A percentile compares a stretch with the other conserved stretches of the same genome.
Conservation (phyloP, 345 rosid genomes). For the Eucalyptus cloeziana region DNA sequence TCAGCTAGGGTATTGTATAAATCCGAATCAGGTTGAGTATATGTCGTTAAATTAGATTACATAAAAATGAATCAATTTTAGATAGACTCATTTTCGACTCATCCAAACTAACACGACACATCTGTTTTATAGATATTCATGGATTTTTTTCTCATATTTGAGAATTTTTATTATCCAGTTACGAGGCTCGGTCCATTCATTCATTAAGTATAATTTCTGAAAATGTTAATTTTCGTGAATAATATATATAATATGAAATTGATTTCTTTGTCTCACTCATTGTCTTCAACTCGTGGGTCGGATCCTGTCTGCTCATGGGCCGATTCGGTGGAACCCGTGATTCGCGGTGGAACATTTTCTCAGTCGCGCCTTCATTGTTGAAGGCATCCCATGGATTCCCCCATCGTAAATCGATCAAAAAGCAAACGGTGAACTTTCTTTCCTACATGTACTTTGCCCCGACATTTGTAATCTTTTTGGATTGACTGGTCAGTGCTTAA, state of each 20-base stretch:
- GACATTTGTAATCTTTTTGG: neutral
- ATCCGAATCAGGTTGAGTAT: rapidly evolving
- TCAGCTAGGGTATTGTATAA: rapidly evolving
- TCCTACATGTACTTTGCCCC: neutral
- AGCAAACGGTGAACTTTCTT: neutral
- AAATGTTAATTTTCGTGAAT: neutral
- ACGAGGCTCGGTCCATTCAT: neutral
- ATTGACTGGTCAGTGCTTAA: neutral
- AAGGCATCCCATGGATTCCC: neutral
- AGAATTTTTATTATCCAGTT: neutral
- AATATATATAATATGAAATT: neutral
- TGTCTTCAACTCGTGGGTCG: neutral
- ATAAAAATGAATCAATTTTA: neutral
- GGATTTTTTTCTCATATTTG: neutral
- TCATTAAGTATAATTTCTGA: neutral
- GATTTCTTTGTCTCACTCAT: neutral
- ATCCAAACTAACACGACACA: rapidly evolving
- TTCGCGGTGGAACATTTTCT: neutral
- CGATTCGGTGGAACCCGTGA: neutral
- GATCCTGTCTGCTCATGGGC: neutral
- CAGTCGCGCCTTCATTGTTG: neutral
- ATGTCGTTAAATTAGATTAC: rapidly evolving
- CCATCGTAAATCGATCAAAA: neutral
- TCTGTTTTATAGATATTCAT: neutral
- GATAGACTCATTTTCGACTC: rapidly evolving